Conservation (phyloP, 148 eudicot genomes). For the Fagopyrum tataricum region DNA sequence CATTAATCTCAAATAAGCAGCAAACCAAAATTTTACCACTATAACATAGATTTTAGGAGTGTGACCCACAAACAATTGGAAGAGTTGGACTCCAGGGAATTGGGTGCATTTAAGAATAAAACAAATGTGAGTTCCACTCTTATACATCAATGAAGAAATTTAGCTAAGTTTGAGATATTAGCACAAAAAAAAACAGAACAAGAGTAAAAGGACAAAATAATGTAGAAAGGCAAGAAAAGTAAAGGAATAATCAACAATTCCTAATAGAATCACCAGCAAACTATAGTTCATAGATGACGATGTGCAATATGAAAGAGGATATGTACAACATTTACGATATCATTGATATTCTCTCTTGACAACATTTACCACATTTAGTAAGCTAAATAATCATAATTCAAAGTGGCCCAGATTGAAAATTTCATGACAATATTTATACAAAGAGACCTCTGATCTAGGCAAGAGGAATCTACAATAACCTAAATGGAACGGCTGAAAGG, state of each 20-base stretch:
- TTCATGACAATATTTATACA: background rate
- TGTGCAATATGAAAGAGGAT: background rate
- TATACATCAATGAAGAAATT: background rate
- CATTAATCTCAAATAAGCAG: background rate
- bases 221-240: background rate
- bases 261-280: background rate
- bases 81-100: background rate
- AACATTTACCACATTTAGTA: background rate
- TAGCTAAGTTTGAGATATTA: too few species aligned
- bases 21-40: too few species aligned
- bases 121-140: background rate
- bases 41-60: background rate
- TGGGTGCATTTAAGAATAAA: background rate
- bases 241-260: background rate
- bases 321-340: background rate
- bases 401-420: background rate
- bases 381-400: background rate
- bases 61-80: background rate
- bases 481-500: background rate
- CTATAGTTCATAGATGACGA: background rate
- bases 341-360: background rate
- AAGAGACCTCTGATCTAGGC: background rate
- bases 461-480: background rate
- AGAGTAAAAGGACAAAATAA: too few species aligned
- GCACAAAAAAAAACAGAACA: too few species aligned